These are phyloP conservation scores for Pseudognaphalium luteoalbum DNA, from an alignment of 129 eudicot genomes.

Conservation along the genomic window DNA sequence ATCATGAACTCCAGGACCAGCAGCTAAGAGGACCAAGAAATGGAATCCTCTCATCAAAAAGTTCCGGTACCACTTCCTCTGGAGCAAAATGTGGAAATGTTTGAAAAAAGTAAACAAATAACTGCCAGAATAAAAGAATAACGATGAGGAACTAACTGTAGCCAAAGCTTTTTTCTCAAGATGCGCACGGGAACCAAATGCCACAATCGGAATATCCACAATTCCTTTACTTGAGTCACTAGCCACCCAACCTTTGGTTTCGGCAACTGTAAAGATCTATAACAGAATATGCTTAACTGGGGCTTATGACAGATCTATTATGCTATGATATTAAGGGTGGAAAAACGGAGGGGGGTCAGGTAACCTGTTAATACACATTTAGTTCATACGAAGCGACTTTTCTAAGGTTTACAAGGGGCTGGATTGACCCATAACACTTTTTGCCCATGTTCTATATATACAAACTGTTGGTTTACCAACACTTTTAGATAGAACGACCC, in stretches of 20 bases:
- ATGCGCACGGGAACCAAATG: conserved; percentile 70
- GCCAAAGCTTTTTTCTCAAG: conserved; percentile 90
- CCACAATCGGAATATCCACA: conserved; percentile 54
- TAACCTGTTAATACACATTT: too few relatives aligned
- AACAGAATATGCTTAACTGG: conserved; percentile 17
- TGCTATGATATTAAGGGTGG: not conserved
- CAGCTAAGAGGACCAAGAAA: conserved; percentile 83
- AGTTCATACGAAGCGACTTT: too few relatives aligned
- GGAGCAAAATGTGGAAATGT: conserved; percentile 31
- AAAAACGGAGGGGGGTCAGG: not conserved
- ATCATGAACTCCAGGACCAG: conserved; percentile 83
- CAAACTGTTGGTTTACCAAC: not conserved
- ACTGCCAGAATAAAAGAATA: not conserved
- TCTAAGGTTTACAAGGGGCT: too few relatives aligned
- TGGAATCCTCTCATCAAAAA: conserved; percentile 90
- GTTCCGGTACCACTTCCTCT: conserved; percentile 90
- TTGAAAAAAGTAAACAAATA: not conserved
- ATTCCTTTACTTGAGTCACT: conserved; percentile 42
- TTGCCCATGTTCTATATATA: too few relatives aligned
- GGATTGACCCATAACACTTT: too few relatives aligned
- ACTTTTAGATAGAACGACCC: too few relatives aligned
- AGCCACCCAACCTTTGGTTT: conserved; percentile 32
- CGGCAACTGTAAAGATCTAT: conserved; percentile 63
- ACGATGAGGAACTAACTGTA: conserved; percentile 43
- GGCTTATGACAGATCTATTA: not conserved